Percentiles rank a stretch among this genome's conserved stretches.
Conservation (phyloP, 306 rosid genomes). For the Fragaria vesca region DNA sequence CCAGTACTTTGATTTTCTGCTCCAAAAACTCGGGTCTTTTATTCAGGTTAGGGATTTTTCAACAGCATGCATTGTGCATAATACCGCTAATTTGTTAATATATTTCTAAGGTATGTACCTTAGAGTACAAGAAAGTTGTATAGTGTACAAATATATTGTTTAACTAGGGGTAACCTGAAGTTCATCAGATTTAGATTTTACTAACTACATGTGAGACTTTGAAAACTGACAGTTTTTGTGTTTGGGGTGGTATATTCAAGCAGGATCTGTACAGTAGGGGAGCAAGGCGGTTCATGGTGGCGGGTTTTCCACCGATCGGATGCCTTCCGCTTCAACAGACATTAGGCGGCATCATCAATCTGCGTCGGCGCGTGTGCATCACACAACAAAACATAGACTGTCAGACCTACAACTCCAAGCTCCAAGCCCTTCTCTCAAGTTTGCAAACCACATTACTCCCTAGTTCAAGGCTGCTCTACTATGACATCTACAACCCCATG, state of each 20-base stretch:
- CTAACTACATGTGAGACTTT: not conserved
- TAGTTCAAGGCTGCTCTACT: constrained; percentile 30
- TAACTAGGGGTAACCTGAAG: no score
- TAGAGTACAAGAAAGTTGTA: no score
- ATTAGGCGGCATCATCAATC: not conserved
- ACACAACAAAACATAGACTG: constrained; percentile 29
- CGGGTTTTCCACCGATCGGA: constrained; percentile 51
- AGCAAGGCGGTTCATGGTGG: constrained; percentile 35
- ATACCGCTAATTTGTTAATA: not conserved
- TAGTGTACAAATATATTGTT: no score
- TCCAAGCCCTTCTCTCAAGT: constrained; percentile 23
- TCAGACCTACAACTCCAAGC: constrained; percentile 38
- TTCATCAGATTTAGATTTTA: not conserved
- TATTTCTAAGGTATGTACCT: no score
- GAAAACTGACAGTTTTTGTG: not conserved
- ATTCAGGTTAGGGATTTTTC: constrained; percentile 26
- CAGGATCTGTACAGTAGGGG: constrained; percentile 36
- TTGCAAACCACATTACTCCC: constrained; percentile 31
- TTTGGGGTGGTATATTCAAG: not conserved
- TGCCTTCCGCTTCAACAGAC: constrained; percentile 41
- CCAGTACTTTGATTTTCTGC: constrained; percentile 35
- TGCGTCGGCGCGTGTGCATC: constrained; percentile 29
- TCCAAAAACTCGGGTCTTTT: constrained; percentile 27
- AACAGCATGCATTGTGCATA: not conserved
- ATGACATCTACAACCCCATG: constrained; percentile 32